Conservation (phyloP, 2,329 filamentous ascomycete species). For the Leptographium wingfieldii region DNA sequence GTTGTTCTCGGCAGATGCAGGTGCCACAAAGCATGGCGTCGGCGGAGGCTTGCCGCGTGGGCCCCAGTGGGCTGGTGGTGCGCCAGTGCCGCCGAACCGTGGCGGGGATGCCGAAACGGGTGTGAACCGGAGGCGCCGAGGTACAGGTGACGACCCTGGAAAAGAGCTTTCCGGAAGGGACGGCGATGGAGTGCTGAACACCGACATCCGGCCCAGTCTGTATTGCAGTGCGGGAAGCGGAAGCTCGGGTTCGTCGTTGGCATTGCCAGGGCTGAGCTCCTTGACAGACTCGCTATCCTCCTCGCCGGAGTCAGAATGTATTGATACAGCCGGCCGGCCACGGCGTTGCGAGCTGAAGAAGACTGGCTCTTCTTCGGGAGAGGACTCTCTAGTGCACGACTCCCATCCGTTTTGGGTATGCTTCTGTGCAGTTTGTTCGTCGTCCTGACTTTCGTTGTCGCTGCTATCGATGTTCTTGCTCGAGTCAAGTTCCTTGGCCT, state of each 20-base stretch:
- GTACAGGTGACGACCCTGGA: neutral
- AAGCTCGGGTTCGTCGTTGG: neutral
- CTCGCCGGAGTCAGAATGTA: neutral
- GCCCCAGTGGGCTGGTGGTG: conserved; percentile 7
- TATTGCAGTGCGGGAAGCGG: neutral
- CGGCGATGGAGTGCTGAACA: conserved; percentile 7
- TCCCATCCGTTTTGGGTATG: neutral
- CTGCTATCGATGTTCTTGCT: neutral
- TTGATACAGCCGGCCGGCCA: neutral
- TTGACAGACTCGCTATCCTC: neutral
- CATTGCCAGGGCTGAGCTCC: neutral
- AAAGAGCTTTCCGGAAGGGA: neutral
- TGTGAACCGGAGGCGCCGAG: neutral
- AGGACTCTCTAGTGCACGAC: neutral
- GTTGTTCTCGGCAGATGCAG: neutral
- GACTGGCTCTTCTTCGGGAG: neutral
- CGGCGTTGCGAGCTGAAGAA: neutral
- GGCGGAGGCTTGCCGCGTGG: conserved; percentile 5
- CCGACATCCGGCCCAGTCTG: neutral
- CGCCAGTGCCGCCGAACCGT: neutral
- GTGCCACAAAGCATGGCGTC: conserved; percentile 5
- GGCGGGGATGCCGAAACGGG: conserved; percentile 4
- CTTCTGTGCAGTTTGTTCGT: neutral
- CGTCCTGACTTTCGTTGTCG: neutral
- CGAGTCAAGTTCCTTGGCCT: neutral